A percentile compares a stretch with the other conserved stretches of the same genome.
phyloP scores from a whole-genome alignment of 192 early-diverging fungal genomes.

The Gryganskiella cystojenkinii region DNA sequence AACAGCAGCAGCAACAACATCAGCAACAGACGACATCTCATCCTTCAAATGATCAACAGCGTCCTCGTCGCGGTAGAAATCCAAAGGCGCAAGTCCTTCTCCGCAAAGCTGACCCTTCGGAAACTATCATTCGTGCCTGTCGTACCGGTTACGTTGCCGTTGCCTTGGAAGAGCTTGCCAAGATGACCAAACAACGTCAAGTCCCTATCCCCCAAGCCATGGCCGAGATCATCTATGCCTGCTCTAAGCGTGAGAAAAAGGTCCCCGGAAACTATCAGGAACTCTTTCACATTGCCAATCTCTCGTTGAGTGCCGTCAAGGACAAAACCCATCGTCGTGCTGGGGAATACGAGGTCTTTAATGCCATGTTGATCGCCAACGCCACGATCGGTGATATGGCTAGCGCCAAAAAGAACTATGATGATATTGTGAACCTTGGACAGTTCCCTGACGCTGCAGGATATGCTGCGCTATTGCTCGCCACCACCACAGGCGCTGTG shows the following conservation, averaged over 20 bases:
- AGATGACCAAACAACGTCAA: constrained; percentile 34
- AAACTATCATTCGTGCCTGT: constrained; percentile 44
- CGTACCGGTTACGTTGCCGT: constrained; percentile 30
- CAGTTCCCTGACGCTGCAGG: constrained; percentile 61
- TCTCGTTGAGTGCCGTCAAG: constrained; percentile 19
- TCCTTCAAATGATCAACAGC: not conserved
- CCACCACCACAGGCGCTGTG: constrained; percentile 58
- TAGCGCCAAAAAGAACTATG: constrained; percentile 63
- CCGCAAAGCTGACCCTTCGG: constrained; percentile 37
- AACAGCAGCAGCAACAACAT: constrained; percentile 1
- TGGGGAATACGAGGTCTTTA: constrained; percentile 49
- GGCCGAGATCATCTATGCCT: constrained; percentile 48
- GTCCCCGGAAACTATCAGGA: constrained; percentile 35
- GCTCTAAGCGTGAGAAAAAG: constrained; percentile 49
- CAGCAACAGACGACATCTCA: not conserved
- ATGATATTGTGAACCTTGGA: constrained; percentile 56
- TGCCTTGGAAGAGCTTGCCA: constrained; percentile 30
- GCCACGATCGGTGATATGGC: constrained; percentile 62
- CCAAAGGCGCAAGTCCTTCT: constrained; percentile 11
- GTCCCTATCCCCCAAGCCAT: constrained; percentile 40
- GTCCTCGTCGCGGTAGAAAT: not conserved
- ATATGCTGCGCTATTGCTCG: constrained; percentile 62
- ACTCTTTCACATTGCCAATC: constrained; percentile 26
- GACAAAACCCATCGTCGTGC: constrained; percentile 11
- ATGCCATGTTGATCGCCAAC: constrained; percentile 61